These are phyloP conservation scores for Oligophagozyma castellii DNA, from an alignment of 1,139 yeast genomes.

Conservation along the genomic window DNA sequence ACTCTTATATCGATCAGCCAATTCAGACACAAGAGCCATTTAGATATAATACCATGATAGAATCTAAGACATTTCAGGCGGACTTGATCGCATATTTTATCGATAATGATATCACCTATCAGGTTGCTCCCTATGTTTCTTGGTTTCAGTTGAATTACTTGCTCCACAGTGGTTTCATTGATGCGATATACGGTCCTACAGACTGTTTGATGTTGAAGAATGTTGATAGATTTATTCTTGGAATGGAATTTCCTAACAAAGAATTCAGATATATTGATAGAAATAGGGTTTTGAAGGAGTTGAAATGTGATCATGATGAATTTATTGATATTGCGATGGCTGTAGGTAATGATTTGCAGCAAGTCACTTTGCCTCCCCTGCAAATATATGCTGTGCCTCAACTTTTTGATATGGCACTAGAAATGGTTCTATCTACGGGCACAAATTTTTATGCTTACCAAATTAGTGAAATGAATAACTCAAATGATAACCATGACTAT, in stretches of 20 bases:
- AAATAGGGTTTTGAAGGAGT: conserved; percentile 42
- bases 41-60: conserved; percentile 21
- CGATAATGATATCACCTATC: conserved; percentile 44
- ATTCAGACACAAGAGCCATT: conserved; percentile 24
- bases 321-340: conserved; percentile 59
- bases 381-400: conserved; percentile 26
- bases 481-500: conserved; percentile 9
- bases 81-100: conserved; percentile 47
- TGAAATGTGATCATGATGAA: conserved; percentile 47
- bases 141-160: conserved; percentile 73
- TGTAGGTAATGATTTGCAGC: conserved; percentile 70
- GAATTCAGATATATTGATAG: conserved; percentile 54
- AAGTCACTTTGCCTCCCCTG: conserved; percentile 44
- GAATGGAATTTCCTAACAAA: conserved; percentile 52
- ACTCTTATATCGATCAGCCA: conserved; percentile 28
- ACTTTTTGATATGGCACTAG: conserved; percentile 29
- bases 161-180: conserved; percentile 39
- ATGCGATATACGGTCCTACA: conserved; percentile 74
- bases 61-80: conserved; percentile 33
- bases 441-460: conserved; percentile 31
- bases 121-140: conserved; percentile 75
- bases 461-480: conserved; percentile 13
- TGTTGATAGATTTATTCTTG: conserved; percentile 58
- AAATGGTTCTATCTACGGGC: conserved; percentile 32
- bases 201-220: conserved; percentile 52